A percentile compares a stretch with the other conserved stretches of the same genome.
These are phyloP conservation scores for Fusarium decemcellulare DNA, from an alignment of 2,329 filamentous ascomycete species.

Conservation along the genomic window DNA sequence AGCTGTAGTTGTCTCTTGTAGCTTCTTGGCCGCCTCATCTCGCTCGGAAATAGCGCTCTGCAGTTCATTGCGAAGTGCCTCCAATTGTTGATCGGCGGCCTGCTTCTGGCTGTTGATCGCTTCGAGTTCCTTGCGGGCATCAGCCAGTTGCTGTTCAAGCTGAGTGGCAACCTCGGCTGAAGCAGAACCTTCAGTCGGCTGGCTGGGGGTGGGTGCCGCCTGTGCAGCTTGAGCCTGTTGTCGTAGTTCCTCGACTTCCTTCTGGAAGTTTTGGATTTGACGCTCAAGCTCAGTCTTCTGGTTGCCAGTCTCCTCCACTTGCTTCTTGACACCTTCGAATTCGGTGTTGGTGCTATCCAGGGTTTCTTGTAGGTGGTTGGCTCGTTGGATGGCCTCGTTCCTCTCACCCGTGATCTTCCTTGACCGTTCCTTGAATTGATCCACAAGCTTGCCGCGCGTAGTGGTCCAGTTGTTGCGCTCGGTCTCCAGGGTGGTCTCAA, in stretches of 20 bases:
- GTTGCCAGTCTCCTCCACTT: constrained; percentile 49
- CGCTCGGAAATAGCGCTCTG: constrained; percentile 73
- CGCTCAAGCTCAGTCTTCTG: constrained; percentile 57
- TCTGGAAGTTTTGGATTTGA: constrained; percentile 60
- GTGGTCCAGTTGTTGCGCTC: constrained; percentile 69
- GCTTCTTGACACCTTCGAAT: constrained; percentile 64
- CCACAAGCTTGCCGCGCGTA: constrained; percentile 67
- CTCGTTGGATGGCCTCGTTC: constrained; percentile 66
- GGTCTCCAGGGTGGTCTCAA: constrained; percentile 66
- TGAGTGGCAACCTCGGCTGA: constrained; percentile 63
- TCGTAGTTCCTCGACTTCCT: constrained; percentile 56
- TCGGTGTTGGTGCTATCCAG: constrained; percentile 67
- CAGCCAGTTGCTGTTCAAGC: constrained; percentile 64
- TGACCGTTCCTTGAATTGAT: constrained; percentile 75
- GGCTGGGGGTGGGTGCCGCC: constrained; percentile 53
- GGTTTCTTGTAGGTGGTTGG: constrained; percentile 65
- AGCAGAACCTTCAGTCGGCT: constrained; percentile 54
- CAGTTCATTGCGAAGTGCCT: constrained; percentile 70
- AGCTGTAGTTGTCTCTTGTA: constrained; percentile 49
- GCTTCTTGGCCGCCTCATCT: constrained; percentile 68
- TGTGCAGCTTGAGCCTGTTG: constrained; percentile 53
- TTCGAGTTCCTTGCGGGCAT: constrained; percentile 73
- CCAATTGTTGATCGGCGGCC: constrained; percentile 74
- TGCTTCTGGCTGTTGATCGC: constrained; percentile 77
- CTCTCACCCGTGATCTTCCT: constrained; percentile 68